Percentiles rank a stretch among this genome's conserved stretches.
phyloP scores from a whole-genome alignment of 2,329 filamentous ascomycete genomes.

The Thielaviopsis ethacetica region DNA sequence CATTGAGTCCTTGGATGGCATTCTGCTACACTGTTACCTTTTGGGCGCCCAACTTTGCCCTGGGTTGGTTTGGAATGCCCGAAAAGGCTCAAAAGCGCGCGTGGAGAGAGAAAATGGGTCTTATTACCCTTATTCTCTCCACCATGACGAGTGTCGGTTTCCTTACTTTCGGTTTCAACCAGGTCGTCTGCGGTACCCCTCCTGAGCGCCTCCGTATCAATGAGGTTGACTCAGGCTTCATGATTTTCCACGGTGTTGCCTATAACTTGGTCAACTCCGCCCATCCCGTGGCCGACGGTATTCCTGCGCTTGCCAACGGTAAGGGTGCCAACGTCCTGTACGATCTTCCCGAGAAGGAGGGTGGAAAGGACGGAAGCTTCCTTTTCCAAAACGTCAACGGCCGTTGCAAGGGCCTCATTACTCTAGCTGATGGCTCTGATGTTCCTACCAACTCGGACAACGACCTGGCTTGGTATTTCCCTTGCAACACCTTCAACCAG shows the following conservation, averaged over 20 bases:
- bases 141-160: constrained; percentile 87
- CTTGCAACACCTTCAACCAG: constrained; percentile 80
- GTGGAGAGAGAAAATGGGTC: constrained; percentile 95
- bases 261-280: constrained; percentile 65
- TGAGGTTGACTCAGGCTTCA: constrained; percentile 63
- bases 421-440: constrained; percentile 49
- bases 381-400: constrained; percentile 98
- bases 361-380: constrained; percentile 88
- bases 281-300: constrained; percentile 67
- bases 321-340: constrained; percentile 63
- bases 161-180: constrained; percentile 90
- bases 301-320: constrained; percentile 37
- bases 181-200: constrained; percentile 63
- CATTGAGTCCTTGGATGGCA: constrained; percentile 83
- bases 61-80: constrained; percentile 73
- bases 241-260: constrained; percentile 91
- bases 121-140: constrained; percentile 80
- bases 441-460: constrained; percentile 60
- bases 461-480: constrained; percentile 90
- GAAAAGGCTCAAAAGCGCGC: constrained; percentile 76
- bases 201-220: constrained; percentile 64
- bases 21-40: constrained; percentile 93
- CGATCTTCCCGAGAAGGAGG: constrained; percentile 65
- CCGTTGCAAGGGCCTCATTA: constrained; percentile 85
- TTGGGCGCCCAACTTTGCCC: constrained; percentile 74